These are phyloP conservation scores for Phytophthora meadii DNA, from an alignment of 352 stramenopile genomes.

Conservation along the genomic window DNA sequence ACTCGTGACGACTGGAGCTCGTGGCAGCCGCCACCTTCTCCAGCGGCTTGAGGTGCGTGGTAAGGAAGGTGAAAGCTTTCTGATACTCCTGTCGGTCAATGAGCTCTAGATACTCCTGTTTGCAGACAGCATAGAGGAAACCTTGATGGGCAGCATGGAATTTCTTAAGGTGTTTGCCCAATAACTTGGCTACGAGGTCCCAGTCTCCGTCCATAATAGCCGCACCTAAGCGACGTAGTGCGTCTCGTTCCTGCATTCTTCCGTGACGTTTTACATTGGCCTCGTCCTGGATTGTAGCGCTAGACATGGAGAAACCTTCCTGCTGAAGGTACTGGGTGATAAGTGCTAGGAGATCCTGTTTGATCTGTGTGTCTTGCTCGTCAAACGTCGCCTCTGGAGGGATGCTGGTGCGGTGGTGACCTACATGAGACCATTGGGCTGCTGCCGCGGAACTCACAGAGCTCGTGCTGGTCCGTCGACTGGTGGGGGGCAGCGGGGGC, in stretches of 20 bases:
- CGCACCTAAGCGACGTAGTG: constrained; percentile 73
- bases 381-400: constrained; percentile 85
- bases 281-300: constrained; percentile 89
- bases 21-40: constrained; percentile 80
- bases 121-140: constrained; percentile 90
- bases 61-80: constrained; percentile 91
- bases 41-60: constrained; percentile 88
- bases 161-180: constrained; percentile 83
- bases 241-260: constrained; percentile 74
- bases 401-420: constrained; percentile 87
- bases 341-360: constrained; percentile 82
- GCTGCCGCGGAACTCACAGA: constrained; percentile 5
- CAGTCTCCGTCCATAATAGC: constrained; percentile 87
- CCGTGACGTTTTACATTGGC: constrained; percentile 86
- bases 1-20: constrained; percentile 81
- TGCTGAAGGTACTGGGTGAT: constrained; percentile 90
- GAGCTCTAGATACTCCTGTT: constrained; percentile 90
- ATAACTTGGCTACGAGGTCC: constrained; percentile 85
- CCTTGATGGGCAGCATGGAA: constrained; percentile 82
- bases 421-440: constrained; percentile 76
- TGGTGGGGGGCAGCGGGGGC: constrained; percentile 28
- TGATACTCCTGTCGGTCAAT: constrained; percentile 91
- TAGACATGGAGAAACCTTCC: constrained; percentile 81
- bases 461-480: constrained; percentile 20
- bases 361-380: constrained; percentile 72